Base-by-base conservation (phyloP, 116 monocot genomes). In the Posidonia oceanica region DNA sequence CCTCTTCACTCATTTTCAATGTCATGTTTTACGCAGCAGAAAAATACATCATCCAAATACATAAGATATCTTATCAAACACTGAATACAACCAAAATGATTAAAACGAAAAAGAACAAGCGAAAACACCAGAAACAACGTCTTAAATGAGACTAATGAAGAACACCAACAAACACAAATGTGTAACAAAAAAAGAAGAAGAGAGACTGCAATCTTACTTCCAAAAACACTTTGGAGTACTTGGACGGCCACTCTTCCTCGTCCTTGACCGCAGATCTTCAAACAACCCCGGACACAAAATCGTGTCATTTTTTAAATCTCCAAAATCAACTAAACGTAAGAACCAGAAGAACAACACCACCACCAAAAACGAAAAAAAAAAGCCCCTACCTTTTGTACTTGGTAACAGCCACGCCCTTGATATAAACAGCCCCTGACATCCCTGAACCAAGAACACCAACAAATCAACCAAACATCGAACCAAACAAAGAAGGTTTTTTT, bases 161-260 rank as follows among this genome's bases (percentile, higher is more conserved):
- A 13, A 36, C 21, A 61, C 29, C 13, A 36, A 61, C 36, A n/a
- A 57, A 61, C 15, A 67, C 2, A 71, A 77, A 61, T 51, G 38
- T 52, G 52, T 5, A 52, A 41, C 23, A 13, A 3, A 61, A 61
- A 11, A 36, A 12, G 8, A 36, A 12, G 8, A 64, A 64, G 36
- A 29, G 22, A 63, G 8, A 36, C 29, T 12, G 20, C 52, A 14
- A 68, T 18, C 75, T 55, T 81, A 92, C 96, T 70, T 85, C 76
- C 29, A 91, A 68, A 64, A 97, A 89, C 39, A 91, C 72, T 83
- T 97, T 97, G 29, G 92, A 89, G 72, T 87, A 97, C 58, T 96
- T 97, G 21, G 96, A 97, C 55, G 96, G 96, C 96, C 96, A 91
- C 74, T 97, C 96, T 8, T 97, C 91, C 8, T 72, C 72, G 4